A percentile compares a stretch with the other conserved stretches of the same genome.
Conservation (phyloP, 768 basidiomycete species). For the Trichaptum fuscoviolaceum region DNA sequence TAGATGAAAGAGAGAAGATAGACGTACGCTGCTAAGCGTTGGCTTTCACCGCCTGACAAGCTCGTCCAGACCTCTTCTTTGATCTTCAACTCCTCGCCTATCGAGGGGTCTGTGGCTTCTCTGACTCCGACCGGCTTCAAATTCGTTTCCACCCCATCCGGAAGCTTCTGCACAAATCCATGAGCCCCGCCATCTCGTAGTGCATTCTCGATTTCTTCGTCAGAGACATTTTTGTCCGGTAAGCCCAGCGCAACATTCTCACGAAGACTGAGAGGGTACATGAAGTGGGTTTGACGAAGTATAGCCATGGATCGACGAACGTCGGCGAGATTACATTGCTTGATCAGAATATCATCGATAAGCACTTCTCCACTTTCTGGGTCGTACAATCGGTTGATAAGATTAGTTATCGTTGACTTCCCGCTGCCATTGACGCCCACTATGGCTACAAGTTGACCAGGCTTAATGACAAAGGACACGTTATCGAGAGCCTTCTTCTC, state of each 20-base stretch:
- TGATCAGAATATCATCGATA: slow-evolving; percentile 31
- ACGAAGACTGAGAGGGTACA: slow-evolving; percentile 32
- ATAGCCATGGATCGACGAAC: slow-evolving; percentile 36
- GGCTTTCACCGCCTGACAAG: slow-evolving; percentile 23
- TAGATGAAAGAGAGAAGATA: background rate
- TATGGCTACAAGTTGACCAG: slow-evolving; percentile 30
- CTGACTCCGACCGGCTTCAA: slow-evolving; percentile 1
- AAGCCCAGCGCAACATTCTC: slow-evolving; percentile 34
- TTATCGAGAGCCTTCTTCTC: slow-evolving; percentile 19
- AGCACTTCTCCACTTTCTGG: slow-evolving; percentile 32
- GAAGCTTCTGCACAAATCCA: slow-evolving; percentile 2
- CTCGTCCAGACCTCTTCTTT: background rate
- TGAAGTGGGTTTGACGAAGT: slow-evolving; percentile 34
- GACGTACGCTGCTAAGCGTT: slow-evolving; percentile 16
- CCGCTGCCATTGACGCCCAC: slow-evolving; percentile 31
- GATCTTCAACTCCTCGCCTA: background rate
- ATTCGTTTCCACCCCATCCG: background rate
- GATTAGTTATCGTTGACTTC: slow-evolving; percentile 34
- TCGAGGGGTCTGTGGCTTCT: background rate
- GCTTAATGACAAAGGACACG: slow-evolving; percentile 26
- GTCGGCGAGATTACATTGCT: slow-evolving; percentile 24
- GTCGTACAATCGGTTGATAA: slow-evolving; percentile 31
- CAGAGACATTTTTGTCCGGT: slow-evolving; percentile 21
- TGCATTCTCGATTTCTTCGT: slow-evolving; percentile 14
- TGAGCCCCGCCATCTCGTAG: slow-evolving; percentile 15